Conservation (phyloP, 192 early-diverging fungal species). For the Linnemannia hyalina region DNA sequence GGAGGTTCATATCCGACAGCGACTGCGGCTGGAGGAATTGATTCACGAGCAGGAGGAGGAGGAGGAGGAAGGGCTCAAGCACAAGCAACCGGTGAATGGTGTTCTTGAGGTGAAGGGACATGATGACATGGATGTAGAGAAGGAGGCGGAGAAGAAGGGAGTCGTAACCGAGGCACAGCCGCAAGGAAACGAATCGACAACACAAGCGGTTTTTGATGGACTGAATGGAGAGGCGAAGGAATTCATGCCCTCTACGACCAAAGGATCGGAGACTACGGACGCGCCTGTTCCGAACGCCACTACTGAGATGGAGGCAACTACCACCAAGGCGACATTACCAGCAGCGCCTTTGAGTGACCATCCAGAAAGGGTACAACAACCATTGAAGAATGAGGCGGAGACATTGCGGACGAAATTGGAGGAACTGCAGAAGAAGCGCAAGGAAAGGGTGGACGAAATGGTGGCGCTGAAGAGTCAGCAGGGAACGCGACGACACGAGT, state of each 20-base stretch:
- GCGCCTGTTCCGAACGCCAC: background rate
- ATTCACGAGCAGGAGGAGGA: slow-evolving; percentile 30
- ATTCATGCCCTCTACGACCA: background rate
- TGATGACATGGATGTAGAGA: background rate
- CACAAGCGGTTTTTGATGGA: too few species aligned
- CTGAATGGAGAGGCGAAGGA: too few species aligned
- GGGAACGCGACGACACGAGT: slow-evolving; percentile 63
- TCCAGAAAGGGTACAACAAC: background rate
- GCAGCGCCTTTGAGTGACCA: background rate
- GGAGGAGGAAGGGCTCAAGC: slow-evolving; percentile 4
- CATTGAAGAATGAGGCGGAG: slow-evolving; percentile 18
- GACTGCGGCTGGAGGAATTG: slow-evolving; percentile 43
- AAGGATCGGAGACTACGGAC: background rate
- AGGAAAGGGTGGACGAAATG: slow-evolving; percentile 41
- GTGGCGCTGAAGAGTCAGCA: slow-evolving; percentile 32
- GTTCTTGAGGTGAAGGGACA: background rate
- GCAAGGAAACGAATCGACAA: too few species aligned
- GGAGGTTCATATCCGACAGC: slow-evolving; percentile 48
- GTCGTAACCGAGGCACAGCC: too few species aligned
- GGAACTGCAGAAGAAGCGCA: slow-evolving; percentile 24
- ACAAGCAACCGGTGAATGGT: background rate
- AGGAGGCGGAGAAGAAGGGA: background rate
- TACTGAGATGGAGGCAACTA: too few species aligned
- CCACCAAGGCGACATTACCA: background rate
- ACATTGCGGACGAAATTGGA: slow-evolving; percentile 12